Conservation (phyloP, 768 basidiomycete species). For the Rhizopogon vulgaris region DNA sequence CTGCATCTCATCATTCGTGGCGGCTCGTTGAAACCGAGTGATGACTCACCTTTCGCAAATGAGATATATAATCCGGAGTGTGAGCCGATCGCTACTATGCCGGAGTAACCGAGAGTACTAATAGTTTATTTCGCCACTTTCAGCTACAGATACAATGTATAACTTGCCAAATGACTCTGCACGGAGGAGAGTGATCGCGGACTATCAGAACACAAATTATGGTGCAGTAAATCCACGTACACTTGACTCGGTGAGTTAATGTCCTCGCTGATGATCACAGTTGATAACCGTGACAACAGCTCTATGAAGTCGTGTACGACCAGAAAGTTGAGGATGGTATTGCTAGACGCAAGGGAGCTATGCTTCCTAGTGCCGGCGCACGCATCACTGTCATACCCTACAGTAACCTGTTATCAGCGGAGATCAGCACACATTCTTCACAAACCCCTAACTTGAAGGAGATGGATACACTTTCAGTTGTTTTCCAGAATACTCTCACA, state of each 20-base stretch:
- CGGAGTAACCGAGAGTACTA: background rate
- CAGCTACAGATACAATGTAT: constrained; percentile 38
- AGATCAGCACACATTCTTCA: constrained; percentile 3
- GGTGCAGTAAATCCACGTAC: constrained; percentile 47
- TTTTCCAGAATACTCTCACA: constrained; percentile 31
- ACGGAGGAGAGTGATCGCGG: constrained; percentile 31
- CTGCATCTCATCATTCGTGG: background rate
- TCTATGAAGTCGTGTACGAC: constrained; percentile 46
- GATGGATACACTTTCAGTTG: constrained; percentile 17
- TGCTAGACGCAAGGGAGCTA: constrained; percentile 24
- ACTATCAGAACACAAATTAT: constrained; percentile 48
- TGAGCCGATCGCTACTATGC: background rate
- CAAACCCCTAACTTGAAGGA: background rate
- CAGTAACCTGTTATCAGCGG: constrained; percentile 30
- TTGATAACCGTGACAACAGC: constrained; percentile 19
- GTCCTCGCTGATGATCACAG: background rate
- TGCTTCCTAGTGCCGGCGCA: constrained; percentile 12
- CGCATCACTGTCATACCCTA: constrained; percentile 34
- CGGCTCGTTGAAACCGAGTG: background rate
- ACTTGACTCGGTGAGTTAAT: constrained; percentile 29
- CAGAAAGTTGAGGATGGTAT: constrained; percentile 42
- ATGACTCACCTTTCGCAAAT: background rate
- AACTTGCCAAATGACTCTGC: constrained; percentile 23
- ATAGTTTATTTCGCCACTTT: background rate
- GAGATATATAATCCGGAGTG: background rate